phyloP scores from a whole-genome alignment of 306 rosid species.

The Quercus variabilis region DNA sequence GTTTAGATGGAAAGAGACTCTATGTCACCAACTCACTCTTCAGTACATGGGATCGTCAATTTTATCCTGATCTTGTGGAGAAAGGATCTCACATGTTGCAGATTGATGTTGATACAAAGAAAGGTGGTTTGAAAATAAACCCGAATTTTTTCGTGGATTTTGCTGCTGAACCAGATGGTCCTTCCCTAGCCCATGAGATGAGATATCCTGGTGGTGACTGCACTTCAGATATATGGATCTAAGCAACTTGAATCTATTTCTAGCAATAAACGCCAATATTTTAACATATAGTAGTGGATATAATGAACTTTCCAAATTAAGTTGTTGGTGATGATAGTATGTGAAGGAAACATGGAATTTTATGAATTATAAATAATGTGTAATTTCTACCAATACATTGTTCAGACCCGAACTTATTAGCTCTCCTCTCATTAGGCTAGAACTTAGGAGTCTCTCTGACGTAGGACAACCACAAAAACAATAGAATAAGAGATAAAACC shows the following conservation, averaged over 20 bases:
- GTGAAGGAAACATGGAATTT: background rate
- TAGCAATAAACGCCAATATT: background rate
- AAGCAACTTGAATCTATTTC: background rate
- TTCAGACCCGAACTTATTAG: too few relatives aligned
- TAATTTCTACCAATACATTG: background rate
- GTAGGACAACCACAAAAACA: too few relatives aligned
- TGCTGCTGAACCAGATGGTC: constrained; percentile 86
- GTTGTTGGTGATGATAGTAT: background rate
- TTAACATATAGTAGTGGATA: background rate
- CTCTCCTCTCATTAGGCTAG: too few relatives aligned
- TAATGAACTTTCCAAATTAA: background rate
- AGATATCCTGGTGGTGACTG: constrained; percentile 98
- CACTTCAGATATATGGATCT: constrained; percentile 93
- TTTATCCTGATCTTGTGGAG: constrained; percentile 66
- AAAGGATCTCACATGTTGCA: constrained; percentile 87
- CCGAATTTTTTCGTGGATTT: constrained; percentile 84
- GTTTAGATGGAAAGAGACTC: constrained; percentile 87
- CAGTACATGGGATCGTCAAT: constrained; percentile 86
- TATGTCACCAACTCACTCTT: constrained; percentile 83
- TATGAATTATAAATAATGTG: background rate
- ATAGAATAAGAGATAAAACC: too few relatives aligned
- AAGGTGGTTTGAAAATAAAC: constrained; percentile 73
- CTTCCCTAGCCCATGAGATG: constrained; percentile 95
- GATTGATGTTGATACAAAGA: constrained; percentile 71
- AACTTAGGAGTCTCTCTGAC: too few relatives aligned